Evolutionary conservation across 139 green algal species (phyloP).

Genomic region (Mychonastes homosphaera): DNA sequence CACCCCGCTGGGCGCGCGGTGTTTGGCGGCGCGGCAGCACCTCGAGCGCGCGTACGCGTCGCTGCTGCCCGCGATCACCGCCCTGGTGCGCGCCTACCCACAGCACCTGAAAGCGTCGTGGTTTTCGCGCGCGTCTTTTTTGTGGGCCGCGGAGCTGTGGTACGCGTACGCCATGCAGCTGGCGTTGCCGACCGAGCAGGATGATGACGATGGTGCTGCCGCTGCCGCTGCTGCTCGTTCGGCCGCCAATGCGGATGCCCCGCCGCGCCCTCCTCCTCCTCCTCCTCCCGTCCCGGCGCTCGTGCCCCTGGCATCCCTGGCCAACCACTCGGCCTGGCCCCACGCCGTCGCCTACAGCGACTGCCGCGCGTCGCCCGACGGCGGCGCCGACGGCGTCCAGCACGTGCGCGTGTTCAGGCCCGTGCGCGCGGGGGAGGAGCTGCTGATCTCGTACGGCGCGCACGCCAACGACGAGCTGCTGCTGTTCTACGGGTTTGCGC

Average conservation of each 20-base stretch:
- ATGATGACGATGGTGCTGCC: no score
- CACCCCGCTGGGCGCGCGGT: constrained; percentile 25
- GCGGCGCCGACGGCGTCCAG: constrained; percentile 15
- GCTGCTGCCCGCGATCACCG: constrained; percentile 19
- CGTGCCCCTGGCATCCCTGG: constrained; percentile 47
- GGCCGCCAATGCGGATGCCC: no score
- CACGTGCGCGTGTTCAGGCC: constrained; percentile 40
- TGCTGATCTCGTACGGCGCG: constrained; percentile 60
- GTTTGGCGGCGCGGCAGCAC: constrained; percentile 33
- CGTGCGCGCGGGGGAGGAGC: constrained; percentile 28
- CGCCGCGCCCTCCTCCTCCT: no score
- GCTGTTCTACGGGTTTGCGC: constrained; percentile 63
- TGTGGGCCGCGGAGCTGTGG: constrained; percentile 66
- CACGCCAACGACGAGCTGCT: constrained; percentile 62
- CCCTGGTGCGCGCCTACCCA: constrained; percentile 45
- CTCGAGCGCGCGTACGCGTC: constrained; percentile 28
- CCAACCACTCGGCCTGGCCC: constrained; percentile 60
- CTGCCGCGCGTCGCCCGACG: no score
- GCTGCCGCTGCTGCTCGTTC: no score
- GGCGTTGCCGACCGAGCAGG: no score
- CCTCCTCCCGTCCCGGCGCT: no score
- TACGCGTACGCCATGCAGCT: constrained; percentile 64
- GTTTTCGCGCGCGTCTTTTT: constrained; percentile 44
- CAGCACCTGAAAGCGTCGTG: constrained; percentile 28
- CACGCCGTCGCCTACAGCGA: constrained; percentile 58